These are phyloP conservation scores for Plectosphaerella plurivora DNA, from an alignment of 2,329 filamentous ascomycete species.

Conservation along the genomic window DNA sequence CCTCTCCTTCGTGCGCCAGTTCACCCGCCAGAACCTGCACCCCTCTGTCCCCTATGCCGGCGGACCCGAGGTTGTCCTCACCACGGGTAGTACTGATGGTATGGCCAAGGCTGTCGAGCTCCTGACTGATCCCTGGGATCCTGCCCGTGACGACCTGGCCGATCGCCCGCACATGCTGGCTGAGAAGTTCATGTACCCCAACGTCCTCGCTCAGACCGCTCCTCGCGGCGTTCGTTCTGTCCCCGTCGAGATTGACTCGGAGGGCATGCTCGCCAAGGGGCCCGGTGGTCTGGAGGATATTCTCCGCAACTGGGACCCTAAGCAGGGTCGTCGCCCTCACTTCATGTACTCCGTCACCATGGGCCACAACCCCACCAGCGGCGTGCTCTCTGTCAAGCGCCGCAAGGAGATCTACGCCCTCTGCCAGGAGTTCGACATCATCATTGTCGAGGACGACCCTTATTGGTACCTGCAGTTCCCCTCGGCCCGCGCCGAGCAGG, in stretches of 20 bases:
- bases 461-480: constrained; percentile 95
- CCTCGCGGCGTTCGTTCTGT: constrained; percentile 71
- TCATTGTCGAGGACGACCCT: constrained; percentile 91
- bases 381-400: constrained; percentile 67
- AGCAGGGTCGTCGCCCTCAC: constrained; percentile 71
- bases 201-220: constrained; percentile 61
- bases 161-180: constrained; percentile 74
- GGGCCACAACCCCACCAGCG: constrained; percentile 84
- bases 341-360: constrained; percentile 82
- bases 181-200: constrained; percentile 79
- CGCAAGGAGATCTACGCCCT: constrained; percentile 75
- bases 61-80: constrained; percentile 74
- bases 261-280: constrained; percentile 74
- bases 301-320: constrained; percentile 75
- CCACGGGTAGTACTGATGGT: constrained; percentile 81
- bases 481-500: constrained; percentile 53
- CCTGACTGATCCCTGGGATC: constrained; percentile 71
- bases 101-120: constrained; percentile 74
- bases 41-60: constrained; percentile 74
- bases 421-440: constrained; percentile 78
- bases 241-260: constrained; percentile 69
- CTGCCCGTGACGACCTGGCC: constrained; percentile 59
- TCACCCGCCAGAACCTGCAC: constrained; percentile 71
- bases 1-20: constrained; percentile 72
- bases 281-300: constrained; percentile 73